A percentile compares a stretch with the other conserved stretches of the same genome.
phyloP scores from a whole-genome alignment of 169 alveolate species.

The Babesia ovis region DNA sequence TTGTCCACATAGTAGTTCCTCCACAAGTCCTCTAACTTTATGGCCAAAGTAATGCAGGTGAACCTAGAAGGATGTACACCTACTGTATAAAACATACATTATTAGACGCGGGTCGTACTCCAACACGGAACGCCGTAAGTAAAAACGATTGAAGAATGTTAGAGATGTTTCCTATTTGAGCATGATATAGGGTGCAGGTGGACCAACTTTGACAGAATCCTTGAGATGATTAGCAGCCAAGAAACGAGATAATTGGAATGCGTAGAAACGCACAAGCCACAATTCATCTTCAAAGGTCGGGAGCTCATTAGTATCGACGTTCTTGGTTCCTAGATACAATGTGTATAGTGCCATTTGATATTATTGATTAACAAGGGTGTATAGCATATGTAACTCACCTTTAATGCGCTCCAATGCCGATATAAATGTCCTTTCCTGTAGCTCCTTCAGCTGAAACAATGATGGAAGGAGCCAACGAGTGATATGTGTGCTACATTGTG shows the following conservation, averaged over 20 bases:
- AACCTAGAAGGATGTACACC: conserved; percentile 23
- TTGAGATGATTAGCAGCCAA: conserved; percentile 51
- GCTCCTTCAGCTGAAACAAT: neutral
- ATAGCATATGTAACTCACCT: conserved; percentile 17
- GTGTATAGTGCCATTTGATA: neutral
- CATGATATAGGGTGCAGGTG: no score
- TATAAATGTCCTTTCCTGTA: conserved; percentile 26
- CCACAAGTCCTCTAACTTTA: conserved; percentile 68
- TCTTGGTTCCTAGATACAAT: neutral
- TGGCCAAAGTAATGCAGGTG: conserved; percentile 66
- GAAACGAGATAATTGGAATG: conserved; percentile 60
- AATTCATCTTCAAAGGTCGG: conserved; percentile 63
- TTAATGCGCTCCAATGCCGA: conserved; percentile 14
- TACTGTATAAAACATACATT: conserved; percentile 24
- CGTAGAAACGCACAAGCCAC: conserved; percentile 60
- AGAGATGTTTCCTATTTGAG: conserved; percentile 62
- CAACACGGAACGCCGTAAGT: conserved; percentile 46
- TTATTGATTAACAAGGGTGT: neutral
- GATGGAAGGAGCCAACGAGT: conserved; percentile 48
- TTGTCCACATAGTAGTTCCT: conserved; percentile 50
- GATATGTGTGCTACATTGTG: conserved; percentile 34
- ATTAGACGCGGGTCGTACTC: conserved; percentile 62
- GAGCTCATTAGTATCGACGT: neutral
- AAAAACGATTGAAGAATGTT: conserved; percentile 58
- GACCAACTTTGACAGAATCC: conserved; percentile 55